Conservation (phyloP, 768 basidiomycete genomes). For the Exsudoporus frostii region DNA sequence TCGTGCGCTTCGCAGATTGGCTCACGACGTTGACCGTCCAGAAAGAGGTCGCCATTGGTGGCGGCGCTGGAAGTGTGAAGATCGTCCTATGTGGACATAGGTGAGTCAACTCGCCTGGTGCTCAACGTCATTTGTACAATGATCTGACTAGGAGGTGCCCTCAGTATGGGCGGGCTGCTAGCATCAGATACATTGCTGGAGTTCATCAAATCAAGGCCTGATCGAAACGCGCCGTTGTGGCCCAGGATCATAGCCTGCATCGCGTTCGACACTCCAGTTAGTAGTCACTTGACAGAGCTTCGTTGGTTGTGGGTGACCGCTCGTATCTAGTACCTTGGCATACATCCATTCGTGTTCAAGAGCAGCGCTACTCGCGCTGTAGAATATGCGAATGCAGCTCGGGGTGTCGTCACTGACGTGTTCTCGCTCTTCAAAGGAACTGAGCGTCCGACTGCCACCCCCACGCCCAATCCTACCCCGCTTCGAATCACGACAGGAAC, state of each 20-base stretch:
- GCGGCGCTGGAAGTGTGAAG: slow-evolving; percentile 68
- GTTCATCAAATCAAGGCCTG: slow-evolving; percentile 65
- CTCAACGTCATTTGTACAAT: not conserved
- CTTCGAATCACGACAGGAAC: slow-evolving; percentile 33
- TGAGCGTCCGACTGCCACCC: slow-evolving; percentile 33
- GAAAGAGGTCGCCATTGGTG: slow-evolving; percentile 74
- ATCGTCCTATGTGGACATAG: slow-evolving; percentile 90
- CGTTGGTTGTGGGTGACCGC: not conserved
- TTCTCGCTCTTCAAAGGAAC: slow-evolving; percentile 53
- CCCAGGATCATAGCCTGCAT: slow-evolving; percentile 82
- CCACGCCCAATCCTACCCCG: slow-evolving; percentile 27
- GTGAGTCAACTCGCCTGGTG: slow-evolving; percentile 34
- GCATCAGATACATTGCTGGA: slow-evolving; percentile 80
- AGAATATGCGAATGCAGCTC: slow-evolving; percentile 64
- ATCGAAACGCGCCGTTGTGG: slow-evolving; percentile 71
- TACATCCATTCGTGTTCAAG: slow-evolving; percentile 85
- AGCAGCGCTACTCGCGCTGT: slow-evolving; percentile 73
- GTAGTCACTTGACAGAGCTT: slow-evolving; percentile 30
- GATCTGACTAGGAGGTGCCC: not conserved
- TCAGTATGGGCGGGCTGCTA: slow-evolving; percentile 89
- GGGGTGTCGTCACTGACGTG: slow-evolving; percentile 58
- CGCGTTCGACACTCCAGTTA: slow-evolving; percentile 89
- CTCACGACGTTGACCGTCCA: slow-evolving; percentile 85
- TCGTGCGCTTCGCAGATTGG: slow-evolving; percentile 89
- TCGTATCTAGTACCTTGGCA: slow-evolving; percentile 68